Evolutionary conservation across 768 basidiomycete genomes (phyloP), one percentile per base, ranked within the genome.

Genomic region (Naematelia encephala): DNA sequence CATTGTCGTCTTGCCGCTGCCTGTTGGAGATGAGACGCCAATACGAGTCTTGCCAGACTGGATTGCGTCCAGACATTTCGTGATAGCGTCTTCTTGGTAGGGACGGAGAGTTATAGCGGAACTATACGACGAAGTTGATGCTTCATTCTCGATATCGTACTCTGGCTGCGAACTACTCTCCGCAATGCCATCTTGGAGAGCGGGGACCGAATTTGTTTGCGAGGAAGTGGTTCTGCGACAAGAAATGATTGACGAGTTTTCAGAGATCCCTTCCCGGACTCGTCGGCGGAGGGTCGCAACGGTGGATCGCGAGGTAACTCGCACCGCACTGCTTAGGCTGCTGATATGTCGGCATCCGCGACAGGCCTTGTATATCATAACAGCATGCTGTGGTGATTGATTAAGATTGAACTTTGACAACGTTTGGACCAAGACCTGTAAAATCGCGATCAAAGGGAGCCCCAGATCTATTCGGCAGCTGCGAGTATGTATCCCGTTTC

Each of bases 11-110:
- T 98, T 97, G 53, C 84, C 84, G 16, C 69, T 71, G 2, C 75
- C 75, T 5, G 75, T 77, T 0, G 75, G 75, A 2, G 70, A 72
- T 23, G 70, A 72, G 2, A 77, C 75, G 13, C 75, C 75, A 22
- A 77, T 69, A n/a, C 75, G 85, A 5, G 85, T 83, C 46, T 78
- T 78, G n/a, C 91, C 90, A 25, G 80, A 75, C 21, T 78, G 71
- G 14, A 94, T 79, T 5, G 92, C 89, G 19, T 84, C 82, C 1
- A 85, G 78, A 73, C 91, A 93, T 3, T 88, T 85, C 13, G 84
- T 79, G 25, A 97, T 80, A 71, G 90, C 92, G 8, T 83, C 80
- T 62, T 88, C 83, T 70, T 97, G 93, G 74, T 97, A 97, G 0
- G 91, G 91, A n/a, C 93, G 82, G 25, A 92, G 81, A 1, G 52